These are phyloP conservation scores for Podospora conica DNA, from an alignment of 495 filamentous ascomycete genomes.

Conservation along the genomic window DNA sequence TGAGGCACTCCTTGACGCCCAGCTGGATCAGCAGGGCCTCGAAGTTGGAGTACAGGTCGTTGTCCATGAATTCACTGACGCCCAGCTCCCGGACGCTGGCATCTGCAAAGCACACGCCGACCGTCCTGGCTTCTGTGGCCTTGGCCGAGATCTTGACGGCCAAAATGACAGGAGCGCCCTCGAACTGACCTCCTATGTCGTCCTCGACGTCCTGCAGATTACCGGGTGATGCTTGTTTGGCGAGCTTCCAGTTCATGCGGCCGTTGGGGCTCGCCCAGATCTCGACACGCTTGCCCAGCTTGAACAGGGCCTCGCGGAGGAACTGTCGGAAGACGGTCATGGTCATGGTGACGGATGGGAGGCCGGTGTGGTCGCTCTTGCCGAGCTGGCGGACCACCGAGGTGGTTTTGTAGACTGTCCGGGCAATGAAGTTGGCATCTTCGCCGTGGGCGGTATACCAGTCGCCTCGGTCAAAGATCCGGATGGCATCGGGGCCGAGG, in stretches of 20 bases:
- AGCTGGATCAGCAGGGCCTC: conserved; percentile 94
- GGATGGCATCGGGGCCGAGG: conserved; percentile 65
- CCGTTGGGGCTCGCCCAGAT: conserved; percentile 71
- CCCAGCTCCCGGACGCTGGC: conserved; percentile 93
- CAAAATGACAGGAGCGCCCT: conserved; percentile 86
- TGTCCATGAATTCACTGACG: conserved; percentile 96
- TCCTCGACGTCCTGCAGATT: conserved; percentile 98
- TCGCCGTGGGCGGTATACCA: conserved; percentile 92
- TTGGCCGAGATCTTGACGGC: conserved; percentile 88
- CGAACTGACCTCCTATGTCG: conserved; percentile 81
- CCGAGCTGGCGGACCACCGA: conserved; percentile 89
- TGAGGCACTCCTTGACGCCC: conserved; percentile 86
- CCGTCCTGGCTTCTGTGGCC: conserved; percentile 74
- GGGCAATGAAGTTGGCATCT: conserved; percentile 89
- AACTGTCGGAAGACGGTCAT: conserved; percentile 93
- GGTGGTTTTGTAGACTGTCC: conserved; percentile 94
- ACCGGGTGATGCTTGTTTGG: conserved; percentile 87
- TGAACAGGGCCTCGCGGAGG: conserved; percentile 87
- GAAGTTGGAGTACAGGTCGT: conserved; percentile 97
- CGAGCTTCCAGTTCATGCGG: conserved; percentile 83
- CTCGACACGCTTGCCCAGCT: conserved; percentile 82
- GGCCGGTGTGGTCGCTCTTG: conserved; percentile 68
- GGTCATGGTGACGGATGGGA: conserved; percentile 90
- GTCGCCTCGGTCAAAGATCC: conserved; percentile 90
- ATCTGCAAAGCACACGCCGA: conserved; percentile 97